Evolutionary conservation across 306 rosid species (phyloP).

Genomic region (Trifolium subterraneum): DNA sequence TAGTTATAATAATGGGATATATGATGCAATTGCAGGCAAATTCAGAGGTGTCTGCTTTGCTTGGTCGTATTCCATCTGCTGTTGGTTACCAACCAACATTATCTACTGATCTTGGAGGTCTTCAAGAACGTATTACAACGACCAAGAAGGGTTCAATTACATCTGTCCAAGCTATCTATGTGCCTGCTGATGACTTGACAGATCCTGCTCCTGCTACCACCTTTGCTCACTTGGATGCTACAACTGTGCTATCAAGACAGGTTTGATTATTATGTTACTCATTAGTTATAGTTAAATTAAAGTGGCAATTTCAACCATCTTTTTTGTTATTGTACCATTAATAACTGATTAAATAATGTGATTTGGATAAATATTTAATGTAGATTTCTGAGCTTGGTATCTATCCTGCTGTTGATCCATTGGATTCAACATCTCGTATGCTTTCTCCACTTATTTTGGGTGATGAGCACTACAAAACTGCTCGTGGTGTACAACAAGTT

Average conservation of each 20-base stretch:
- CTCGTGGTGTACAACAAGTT: slow-evolving; percentile 97
- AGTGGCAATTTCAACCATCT: neutral
- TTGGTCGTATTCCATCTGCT: slow-evolving; percentile 99
- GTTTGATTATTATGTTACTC: slow-evolving; percentile 43
- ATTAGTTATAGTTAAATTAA: neutral
- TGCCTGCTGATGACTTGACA: slow-evolving; percentile 99
- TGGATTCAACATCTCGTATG: slow-evolving; percentile 99
- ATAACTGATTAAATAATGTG: neutral
- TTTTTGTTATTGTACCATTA: neutral
- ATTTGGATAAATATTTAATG: slow-evolving; percentile 36
- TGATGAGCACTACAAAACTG: slow-evolving; percentile 81
- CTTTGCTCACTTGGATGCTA: slow-evolving; percentile 99
- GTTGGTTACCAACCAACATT: slow-evolving; percentile 98
- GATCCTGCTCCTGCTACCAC: slow-evolving; percentile 99
- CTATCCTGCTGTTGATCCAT: slow-evolving; percentile 96
- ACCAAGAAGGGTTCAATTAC: slow-evolving; percentile 99
- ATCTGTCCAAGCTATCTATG: slow-evolving; percentile 98
- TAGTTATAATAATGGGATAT: neutral
- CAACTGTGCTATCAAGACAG: slow-evolving; percentile 96
- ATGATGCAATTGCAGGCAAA: slow-evolving; percentile 68
- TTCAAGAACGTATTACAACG: slow-evolving; percentile 98
- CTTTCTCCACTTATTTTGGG: slow-evolving; percentile 97
- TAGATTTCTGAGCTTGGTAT: slow-evolving; percentile 98
- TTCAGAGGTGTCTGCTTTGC: slow-evolving; percentile 99
- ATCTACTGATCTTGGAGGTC: slow-evolving; percentile 98